Evolutionary conservation across 345 rosid species (phyloP), one percentile per base, ranked within the genome.

Genomic region (Pugionium cornutum): DNA sequence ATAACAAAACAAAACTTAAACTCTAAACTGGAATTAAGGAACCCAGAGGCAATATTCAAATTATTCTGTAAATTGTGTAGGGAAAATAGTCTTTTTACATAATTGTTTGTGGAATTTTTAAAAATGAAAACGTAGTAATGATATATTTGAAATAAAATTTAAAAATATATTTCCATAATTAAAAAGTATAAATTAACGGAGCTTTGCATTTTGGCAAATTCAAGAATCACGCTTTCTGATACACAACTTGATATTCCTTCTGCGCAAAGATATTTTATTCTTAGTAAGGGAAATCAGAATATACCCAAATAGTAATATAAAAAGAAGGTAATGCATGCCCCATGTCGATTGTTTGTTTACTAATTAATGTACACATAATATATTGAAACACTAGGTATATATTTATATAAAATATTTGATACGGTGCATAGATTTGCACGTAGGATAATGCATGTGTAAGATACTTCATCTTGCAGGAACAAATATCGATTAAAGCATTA

Each of bases 201-300:
- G 28, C 53, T 49, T 57, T 42, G 70, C 31, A 65, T 41, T 64
- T 57, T 58, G 48, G 55, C 61, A 58, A 50, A 43, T 36, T 59
- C 72, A 59, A 73, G 76, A 73, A 66, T 66, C 76, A 73, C 67
- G 76, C 76, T 66, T 18, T 73, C 72, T 66, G 76, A 58, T n/a
- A n/a, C n/a, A n/a, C n/a, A n/a, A n/a, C n/a, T n/a, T n/a, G n/a
- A n/a, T 73, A 59, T 73, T 64, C 72, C 72, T 73, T 73, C 67
- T 73, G 72, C 56, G n/a, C 72, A 1, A 66, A 73, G 76, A 73
- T 58, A 65, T 52, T 59, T 52, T 47, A 44, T 18, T 27, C 34
- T 58, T 43, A 51, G 60, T 57, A 57, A 52, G 18, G 18, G 18
- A 18, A 18, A 51, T 45, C 18, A 10, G 25, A 5, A 56, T 50